Percentiles rank a stretch among this genome's conserved stretches.
phyloP scores from a whole-genome alignment of 345 rosid genomes.

The Eucalyptus erythrocorys region DNA sequence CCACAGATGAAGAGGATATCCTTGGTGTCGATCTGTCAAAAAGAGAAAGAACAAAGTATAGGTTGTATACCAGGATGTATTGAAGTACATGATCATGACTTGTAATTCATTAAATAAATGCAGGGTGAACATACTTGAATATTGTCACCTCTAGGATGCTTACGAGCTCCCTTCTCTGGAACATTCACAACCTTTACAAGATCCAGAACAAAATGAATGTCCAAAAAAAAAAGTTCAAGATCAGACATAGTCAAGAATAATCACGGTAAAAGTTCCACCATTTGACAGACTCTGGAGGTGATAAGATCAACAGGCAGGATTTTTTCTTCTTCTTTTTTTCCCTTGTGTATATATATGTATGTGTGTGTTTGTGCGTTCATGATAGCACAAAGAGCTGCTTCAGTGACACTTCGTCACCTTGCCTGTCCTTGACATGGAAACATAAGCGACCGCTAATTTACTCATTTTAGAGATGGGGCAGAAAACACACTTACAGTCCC shows the following conservation, averaged over 20 bases:
- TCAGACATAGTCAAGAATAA: neutral
- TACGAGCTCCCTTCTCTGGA: slow-evolving; percentile 98
- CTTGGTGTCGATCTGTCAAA: slow-evolving; percentile 85
- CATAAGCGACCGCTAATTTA: neutral
- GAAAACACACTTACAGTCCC: slow-evolving; percentile 68
- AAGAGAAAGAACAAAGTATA: neutral
- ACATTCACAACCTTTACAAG: slow-evolving; percentile 78
- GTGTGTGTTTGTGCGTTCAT: neutral
- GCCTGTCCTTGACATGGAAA: neutral
- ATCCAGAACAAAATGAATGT: neutral
- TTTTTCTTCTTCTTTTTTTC: neutral
- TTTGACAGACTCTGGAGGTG: neutral
- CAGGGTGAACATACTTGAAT: slow-evolving; percentile 59
- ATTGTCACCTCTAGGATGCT: slow-evolving; percentile 98
- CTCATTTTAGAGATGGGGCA: neutral
- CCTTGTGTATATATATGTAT: neutral
- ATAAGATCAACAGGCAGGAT: neutral
- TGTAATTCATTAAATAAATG: neutral
- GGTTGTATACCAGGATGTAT: neutral
- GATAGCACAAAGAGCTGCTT: neutral
- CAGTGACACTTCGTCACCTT: neutral
- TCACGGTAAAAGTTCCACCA: neutral
- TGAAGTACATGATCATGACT: neutral
- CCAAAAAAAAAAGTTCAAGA: neutral
- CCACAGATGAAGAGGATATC: slow-evolving; percentile 98